Percentiles rank a stretch among this genome's conserved stretches.
These are phyloP conservation scores for Coleophoma crateriformis DNA, from an alignment of 2,329 filamentous ascomycete species.

Conservation along the genomic window DNA sequence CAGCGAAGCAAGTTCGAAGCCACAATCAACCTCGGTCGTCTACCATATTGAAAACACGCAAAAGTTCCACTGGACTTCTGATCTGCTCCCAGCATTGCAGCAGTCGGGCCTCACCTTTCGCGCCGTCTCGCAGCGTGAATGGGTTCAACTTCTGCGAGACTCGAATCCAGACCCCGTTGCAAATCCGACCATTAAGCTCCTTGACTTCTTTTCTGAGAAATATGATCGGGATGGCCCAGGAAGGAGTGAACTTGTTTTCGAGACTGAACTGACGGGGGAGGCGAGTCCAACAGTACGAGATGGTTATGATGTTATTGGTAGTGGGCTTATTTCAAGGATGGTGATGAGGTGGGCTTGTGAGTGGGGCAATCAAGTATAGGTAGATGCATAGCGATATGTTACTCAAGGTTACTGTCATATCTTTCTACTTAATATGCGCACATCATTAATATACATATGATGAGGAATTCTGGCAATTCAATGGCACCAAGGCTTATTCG, in stretches of 20 bases:
- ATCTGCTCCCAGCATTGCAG: conserved; percentile 45
- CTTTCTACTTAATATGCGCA: too few species aligned
- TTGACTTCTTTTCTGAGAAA: conserved; percentile 44
- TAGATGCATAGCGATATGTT: too few species aligned
- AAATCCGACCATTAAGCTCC: conserved; percentile 47
- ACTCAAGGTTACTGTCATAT: too few species aligned
- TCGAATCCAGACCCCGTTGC: conserved; percentile 40
- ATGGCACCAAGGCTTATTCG: too few species aligned
- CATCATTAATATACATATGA: too few species aligned
- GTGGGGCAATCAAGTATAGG: conserved; percentile 4
- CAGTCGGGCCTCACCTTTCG: conserved; percentile 38
- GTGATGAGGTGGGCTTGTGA: conserved; percentile 26
- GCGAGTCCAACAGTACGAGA: conserved; percentile 27
- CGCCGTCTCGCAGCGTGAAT: conserved; percentile 35
- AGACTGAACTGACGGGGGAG: conserved; percentile 27
- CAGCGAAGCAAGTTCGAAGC: not conserved
- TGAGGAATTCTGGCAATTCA: too few species aligned
- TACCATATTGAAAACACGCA: conserved; percentile 48
- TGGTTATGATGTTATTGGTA: conserved; percentile 31
- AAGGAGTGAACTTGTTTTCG: conserved; percentile 31
- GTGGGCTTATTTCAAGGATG: conserved; percentile 32
- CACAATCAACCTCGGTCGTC: conserved; percentile 24
- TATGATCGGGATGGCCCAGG: conserved; percentile 39
- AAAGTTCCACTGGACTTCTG: conserved; percentile 40
- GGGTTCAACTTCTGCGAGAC: conserved; percentile 36